A percentile compares a stretch with the other conserved stretches of the same genome.
These are phyloP conservation scores for Cardamine occulta DNA, from an alignment of 345 rosid species.

Conservation along the genomic window DNA sequence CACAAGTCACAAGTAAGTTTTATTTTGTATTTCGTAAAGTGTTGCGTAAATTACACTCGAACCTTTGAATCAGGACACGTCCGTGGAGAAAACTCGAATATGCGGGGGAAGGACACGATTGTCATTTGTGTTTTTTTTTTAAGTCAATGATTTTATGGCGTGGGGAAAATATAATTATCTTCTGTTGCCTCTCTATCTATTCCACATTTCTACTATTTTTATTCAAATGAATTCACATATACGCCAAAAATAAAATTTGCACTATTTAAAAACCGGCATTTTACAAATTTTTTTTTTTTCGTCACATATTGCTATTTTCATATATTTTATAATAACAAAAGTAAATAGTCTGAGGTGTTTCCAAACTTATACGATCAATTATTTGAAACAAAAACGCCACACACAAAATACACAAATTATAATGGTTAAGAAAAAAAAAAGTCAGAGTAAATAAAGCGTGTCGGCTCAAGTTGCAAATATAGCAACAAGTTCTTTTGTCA, in stretches of 20 bases:
- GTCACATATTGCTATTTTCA: neutral
- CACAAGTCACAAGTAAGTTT: no score
- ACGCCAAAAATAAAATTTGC: neutral
- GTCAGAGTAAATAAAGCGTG: slow-evolving; percentile 31
- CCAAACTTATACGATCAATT: neutral
- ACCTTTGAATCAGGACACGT: neutral
- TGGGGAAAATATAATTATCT: neutral
- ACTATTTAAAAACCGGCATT: neutral
- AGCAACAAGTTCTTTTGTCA: slow-evolving; percentile 19
- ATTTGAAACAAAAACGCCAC: neutral
- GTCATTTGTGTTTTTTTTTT: neutral
- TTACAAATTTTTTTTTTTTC: no score
- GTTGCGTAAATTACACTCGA: slow-evolving; percentile 6
- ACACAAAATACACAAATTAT: neutral
- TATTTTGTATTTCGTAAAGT: neutral
- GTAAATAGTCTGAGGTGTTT: neutral
- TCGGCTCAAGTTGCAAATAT: slow-evolving; percentile 41
- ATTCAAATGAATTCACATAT: neutral
- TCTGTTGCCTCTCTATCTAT: neutral
- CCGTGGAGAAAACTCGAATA: neutral
- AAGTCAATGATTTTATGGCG: neutral
- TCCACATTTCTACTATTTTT: neutral
- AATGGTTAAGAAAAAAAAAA: neutral
- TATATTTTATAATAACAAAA: neutral
- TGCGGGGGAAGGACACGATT: neutral